These are phyloP conservation scores for Aspergillus niger DNA, from an alignment of 2,329 filamentous ascomycete genomes.

Conservation along the genomic window DNA sequence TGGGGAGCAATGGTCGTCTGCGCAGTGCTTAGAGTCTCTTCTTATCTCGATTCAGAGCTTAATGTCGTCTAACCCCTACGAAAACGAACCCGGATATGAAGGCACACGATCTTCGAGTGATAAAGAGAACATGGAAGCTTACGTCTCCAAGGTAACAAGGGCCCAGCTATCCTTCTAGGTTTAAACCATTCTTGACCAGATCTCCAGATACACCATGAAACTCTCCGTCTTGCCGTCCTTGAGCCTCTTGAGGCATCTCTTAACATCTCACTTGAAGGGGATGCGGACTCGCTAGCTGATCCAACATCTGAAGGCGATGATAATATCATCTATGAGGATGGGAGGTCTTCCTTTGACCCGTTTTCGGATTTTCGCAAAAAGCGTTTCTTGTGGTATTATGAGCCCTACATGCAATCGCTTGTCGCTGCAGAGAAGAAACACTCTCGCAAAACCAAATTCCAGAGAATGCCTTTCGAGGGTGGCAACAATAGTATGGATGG, in stretches of 20 bases:
- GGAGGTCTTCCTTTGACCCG: constrained; percentile 66
- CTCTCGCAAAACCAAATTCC: constrained; percentile 65
- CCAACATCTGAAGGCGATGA: constrained; percentile 34
- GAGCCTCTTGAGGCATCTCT: constrained; percentile 80
- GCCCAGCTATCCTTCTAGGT: neutral
- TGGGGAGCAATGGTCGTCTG: constrained; percentile 94
- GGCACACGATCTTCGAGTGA: constrained; percentile 68
- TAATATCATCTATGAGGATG: constrained; percentile 51
- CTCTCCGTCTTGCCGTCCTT: constrained; percentile 80
- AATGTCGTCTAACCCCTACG: constrained; percentile 91
- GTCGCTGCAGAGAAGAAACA: constrained; percentile 58
- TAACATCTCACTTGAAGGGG: constrained; percentile 60
- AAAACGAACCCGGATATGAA: constrained; percentile 95
- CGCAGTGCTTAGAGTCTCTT: constrained; percentile 91
- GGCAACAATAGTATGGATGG: constrained; percentile 80
- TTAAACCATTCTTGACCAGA: neutral
- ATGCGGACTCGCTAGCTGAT: constrained; percentile 37
- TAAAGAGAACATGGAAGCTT: constrained; percentile 71
- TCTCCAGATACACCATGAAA: constrained; percentile 82
- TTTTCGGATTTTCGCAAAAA: constrained; percentile 90
- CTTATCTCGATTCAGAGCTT: constrained; percentile 94
- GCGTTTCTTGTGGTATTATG: constrained; percentile 93
- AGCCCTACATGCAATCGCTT: constrained; percentile 76
- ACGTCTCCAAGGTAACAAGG: constrained; percentile 70
- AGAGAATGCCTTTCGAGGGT: constrained; percentile 86